phyloP scores from a whole-genome alignment of 306 rosid species.

The Fagus crenata region DNA sequence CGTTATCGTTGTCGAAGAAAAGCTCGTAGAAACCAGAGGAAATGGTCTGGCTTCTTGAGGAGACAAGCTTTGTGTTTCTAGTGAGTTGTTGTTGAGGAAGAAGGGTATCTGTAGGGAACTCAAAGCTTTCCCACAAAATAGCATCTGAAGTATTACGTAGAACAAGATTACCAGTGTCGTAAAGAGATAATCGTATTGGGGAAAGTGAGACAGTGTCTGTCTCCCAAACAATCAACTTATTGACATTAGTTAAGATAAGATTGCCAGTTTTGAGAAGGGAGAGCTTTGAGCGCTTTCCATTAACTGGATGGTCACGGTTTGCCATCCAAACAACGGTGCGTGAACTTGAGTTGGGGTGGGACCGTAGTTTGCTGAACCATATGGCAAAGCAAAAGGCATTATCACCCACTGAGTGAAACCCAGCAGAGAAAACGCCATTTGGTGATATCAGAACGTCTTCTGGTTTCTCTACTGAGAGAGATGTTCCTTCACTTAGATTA shows the following conservation, averaged over 20 bases:
- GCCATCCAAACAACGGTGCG: conserved; percentile 46
- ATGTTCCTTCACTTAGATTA: conserved; percentile 28
- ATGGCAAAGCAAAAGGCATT: conserved; percentile 56
- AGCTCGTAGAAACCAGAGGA: conserved; percentile 39
- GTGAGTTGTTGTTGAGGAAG: conserved; percentile 42
- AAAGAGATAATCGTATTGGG: conserved; percentile 17
- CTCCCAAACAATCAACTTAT: conserved; percentile 37
- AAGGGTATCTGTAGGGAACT: conserved; percentile 46
- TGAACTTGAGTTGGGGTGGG: neutral
- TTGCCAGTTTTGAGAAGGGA: conserved; percentile 39
- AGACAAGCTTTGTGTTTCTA: conserved; percentile 23
- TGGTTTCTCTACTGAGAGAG: conserved; percentile 39
- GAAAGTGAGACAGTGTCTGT: neutral
- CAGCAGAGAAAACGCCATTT: conserved; percentile 44
- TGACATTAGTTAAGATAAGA: conserved; percentile 40
- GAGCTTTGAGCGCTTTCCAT: conserved; percentile 47
- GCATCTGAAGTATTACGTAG: neutral
- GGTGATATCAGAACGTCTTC: conserved; percentile 31
- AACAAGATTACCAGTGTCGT: conserved; percentile 45
- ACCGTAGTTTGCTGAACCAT: conserved; percentile 20
- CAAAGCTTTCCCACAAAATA: conserved; percentile 47
- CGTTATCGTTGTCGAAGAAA: conserved; percentile 23
- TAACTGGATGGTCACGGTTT: conserved; percentile 43
- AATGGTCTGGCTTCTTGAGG: conserved; percentile 25
- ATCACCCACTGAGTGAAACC: conserved; percentile 33